Conservation (phyloP, 106 monocot species). For the Platanthera guangdongensis region DNA sequence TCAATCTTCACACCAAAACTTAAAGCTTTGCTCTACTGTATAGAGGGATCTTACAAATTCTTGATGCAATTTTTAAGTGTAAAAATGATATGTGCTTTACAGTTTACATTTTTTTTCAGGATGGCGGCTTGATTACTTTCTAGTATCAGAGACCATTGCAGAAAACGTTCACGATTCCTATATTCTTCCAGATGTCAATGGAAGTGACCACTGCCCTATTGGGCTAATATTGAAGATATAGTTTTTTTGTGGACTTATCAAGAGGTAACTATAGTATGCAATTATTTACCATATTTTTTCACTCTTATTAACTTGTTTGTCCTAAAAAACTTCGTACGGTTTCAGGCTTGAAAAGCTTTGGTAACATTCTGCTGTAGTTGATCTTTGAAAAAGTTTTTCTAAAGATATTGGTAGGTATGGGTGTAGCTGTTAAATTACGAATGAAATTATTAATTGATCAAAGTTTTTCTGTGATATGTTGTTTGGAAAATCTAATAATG, state of each 20-base stretch:
- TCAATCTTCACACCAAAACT: too few species aligned
- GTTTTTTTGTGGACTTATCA: background rate
- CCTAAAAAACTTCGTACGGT: background rate
- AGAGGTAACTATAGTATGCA: background rate
- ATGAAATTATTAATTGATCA: too few species aligned
- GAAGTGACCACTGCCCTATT: constrained; percentile 88
- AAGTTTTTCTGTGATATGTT: too few species aligned
- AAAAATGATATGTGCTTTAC: background rate
- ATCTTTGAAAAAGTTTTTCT: too few species aligned
- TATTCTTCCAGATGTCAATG: constrained; percentile 69
- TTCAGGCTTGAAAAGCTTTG: background rate
- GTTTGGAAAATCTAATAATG: too few species aligned
- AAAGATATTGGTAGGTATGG: too few species aligned
- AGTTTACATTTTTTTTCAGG: constrained; percentile 27
- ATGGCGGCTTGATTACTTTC: constrained; percentile 92
- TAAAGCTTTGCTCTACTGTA: background rate
- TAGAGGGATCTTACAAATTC: background rate
- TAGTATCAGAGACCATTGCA: constrained; percentile 67
- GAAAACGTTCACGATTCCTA: constrained; percentile 75
- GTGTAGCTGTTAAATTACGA: too few species aligned
- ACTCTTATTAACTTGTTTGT: background rate
- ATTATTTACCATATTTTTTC: background rate
- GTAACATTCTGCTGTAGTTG: too few species aligned
- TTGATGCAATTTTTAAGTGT: background rate
- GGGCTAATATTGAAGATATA: constrained; percentile 72